A percentile compares a stretch with the other conserved stretches of the same genome.
Evolutionary conservation across 495 filamentous ascomycete genomes (phyloP).

Genomic region (Tuber calosporum): DNA sequence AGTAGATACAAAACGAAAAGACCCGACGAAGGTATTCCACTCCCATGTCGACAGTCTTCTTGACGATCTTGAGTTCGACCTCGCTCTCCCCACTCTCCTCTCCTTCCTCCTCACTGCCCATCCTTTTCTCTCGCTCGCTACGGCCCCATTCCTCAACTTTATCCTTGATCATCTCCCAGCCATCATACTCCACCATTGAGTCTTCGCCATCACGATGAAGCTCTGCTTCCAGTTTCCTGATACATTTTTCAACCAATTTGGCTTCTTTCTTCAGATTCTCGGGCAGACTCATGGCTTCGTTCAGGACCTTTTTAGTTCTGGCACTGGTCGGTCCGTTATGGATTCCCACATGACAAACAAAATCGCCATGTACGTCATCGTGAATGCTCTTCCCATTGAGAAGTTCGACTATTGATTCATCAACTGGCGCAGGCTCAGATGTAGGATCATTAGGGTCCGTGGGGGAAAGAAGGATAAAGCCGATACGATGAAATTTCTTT

Average conservation of each 20-base stretch:
- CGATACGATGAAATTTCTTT: constrained; percentile 95
- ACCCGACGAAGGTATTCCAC: constrained; percentile 95
- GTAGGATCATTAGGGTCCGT: constrained; percentile 53
- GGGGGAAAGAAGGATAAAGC: constrained; percentile 67
- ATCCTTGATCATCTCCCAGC: constrained; percentile 59
- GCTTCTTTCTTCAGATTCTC: constrained; percentile 41
- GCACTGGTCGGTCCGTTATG: constrained; percentile 79
- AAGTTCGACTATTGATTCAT: constrained; percentile 79
- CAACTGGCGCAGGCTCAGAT: constrained; percentile 53
- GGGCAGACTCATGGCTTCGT: constrained; percentile 42
- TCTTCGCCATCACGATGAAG: constrained; percentile 51
- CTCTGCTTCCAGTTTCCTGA: constrained; percentile 71
- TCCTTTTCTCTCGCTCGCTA: constrained; percentile 66
- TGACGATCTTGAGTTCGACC: constrained; percentile 63
- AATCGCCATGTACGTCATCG: constrained; percentile 84
- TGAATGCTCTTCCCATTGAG: constrained; percentile 96
- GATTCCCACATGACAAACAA: constrained; percentile 93
- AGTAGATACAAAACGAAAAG: constrained; percentile 99
- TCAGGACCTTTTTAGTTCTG: constrained; percentile 78
- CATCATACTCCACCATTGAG: constrained; percentile 37
- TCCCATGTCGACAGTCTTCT: constrained; percentile 90
- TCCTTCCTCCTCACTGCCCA: constrained; percentile 52
- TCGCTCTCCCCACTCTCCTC: constrained; percentile 69
- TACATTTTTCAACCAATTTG: constrained; percentile 43
- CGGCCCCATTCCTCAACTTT: constrained; percentile 60